Evolutionary conservation across 805 yeast species (phyloP), one percentile per base, ranked within the genome.

Genomic region (Candida boidinii): DNA sequence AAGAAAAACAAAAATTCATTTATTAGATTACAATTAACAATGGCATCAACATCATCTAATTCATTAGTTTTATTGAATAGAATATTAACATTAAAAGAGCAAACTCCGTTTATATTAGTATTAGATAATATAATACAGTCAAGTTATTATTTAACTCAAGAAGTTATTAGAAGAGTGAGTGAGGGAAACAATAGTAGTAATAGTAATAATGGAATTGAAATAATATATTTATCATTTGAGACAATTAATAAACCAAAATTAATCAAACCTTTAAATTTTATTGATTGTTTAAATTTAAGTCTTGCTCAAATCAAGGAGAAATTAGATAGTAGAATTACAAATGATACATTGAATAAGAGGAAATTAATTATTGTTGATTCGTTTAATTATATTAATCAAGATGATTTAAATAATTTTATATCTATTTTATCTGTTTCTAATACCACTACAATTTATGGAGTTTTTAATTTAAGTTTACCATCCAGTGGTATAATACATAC

Each of bases 121-220:
- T 49, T 72, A 7, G 97, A 92, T 51, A 67, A 82, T 1, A 55
- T 86, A 8, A 61, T 69, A 0, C 96, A 88, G 52, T 73, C 92
- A 0, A 73, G 86, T 0, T 44, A 58, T 20, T 46, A 60, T 29
- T 53, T 88, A 10, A 47, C 83, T 1, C 49, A 58, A 18, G 96
- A 86, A 49, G 64, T 87, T 30, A 54, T 67, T 2, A 53, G 64
- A 41, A 62, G 68, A 31, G n/a, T n/a, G n/a, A n/a, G n/a, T n/a
- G n/a, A n/a, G n/a, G n/a, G n/a, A n/a, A n/a, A n/a, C n/a, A n/a
- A n/a, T n/a, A 42, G 45, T 48, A 24, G 54, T 58, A 10, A 47
- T 37, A 4, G 48, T 45, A 10, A 50, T 56, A 30, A 38, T 1
- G 23, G 34, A 2, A 7, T 44, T 4, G 59, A 58, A 4, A 57